These are phyloP conservation scores for Neltuma alba DNA, from an alignment of 306 rosid genomes.

Conservation along the genomic window DNA sequence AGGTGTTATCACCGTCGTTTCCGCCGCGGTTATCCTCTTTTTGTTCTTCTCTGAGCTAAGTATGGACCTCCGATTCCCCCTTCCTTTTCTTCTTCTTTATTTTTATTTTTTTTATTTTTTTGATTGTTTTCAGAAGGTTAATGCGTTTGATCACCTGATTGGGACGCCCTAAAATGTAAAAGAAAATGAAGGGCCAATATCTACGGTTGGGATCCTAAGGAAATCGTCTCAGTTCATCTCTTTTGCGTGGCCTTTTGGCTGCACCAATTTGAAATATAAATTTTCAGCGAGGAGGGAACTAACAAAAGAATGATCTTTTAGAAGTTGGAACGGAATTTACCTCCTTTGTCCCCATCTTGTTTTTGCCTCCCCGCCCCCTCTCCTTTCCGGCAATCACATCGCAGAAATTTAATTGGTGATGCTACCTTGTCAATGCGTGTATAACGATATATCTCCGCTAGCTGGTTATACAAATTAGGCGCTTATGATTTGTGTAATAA, in stretches of 20 bases:
- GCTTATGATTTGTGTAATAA: neutral
- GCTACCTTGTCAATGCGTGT: neutral
- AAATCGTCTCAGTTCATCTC: constrained; percentile 15
- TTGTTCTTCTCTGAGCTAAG: constrained; percentile 88
- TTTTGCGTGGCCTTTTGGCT: constrained; percentile 26
- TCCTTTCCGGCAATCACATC: neutral
- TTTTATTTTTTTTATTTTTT: neutral
- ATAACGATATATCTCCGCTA: neutral
- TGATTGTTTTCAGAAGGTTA: constrained; percentile 4
- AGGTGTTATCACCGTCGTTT: constrained; percentile 76
- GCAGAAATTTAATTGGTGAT: neutral
- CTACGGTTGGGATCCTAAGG: constrained; percentile 28
- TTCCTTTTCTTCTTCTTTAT: too few relatives aligned
- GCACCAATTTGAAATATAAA: constrained; percentile 35
- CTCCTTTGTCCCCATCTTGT: neutral
- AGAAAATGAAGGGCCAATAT: constrained; percentile 1
- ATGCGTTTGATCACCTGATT: constrained; percentile 14
- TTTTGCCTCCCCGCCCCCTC: too few relatives aligned
- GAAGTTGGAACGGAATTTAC: neutral
- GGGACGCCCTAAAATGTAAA: neutral
- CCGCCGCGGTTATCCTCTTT: constrained; percentile 71
- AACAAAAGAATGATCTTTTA: neutral
- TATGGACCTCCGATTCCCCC: constrained; percentile 33
- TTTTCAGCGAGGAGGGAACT: neutral
- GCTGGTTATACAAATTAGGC: neutral